Base-by-base conservation (phyloP, 306 rosid genomes). In the Amphicarpaea edgeworthii region DNA sequence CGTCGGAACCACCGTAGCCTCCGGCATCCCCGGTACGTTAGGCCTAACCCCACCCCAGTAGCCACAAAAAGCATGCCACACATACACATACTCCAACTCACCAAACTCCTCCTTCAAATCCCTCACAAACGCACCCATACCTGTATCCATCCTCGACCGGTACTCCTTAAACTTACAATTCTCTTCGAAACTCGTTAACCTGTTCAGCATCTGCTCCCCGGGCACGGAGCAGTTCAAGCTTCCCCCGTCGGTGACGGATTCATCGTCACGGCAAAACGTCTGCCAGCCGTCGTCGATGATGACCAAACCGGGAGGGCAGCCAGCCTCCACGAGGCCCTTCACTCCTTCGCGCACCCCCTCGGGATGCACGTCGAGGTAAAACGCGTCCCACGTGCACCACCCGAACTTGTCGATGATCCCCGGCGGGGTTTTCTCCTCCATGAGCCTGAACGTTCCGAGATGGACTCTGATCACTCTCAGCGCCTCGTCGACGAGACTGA, bases 371-470 rank as follows among this genome's bases (percentile, higher is more conserved):
- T 62, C 81, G 3, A 90, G 96, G 24, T 90, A 92, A 53, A 88
- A 92, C 5, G 96, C 93, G 51, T 92, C 97, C 96, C 92, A 92
- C 0, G 96, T 92, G 55, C 97, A 87, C 97, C 93, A 90, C 1
- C 97, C 97, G 14, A 92, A 88, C 65, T 81, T 90, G 57, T 92
- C 93, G 1, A 34, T 34, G 1, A 34, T 34, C 8, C 40, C 40
- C 8, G 40, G 40, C 9, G 8, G 2, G 40, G 9, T 34, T 6
- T 34, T 34, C 7, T 34, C 40, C 1, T 34, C 40, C 40, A 34
- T 34, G 8, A 34, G 2, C 9, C 40, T 34, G 2, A 34, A 34
- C 40, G 40, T 34, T 34, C 40, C 40, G 9, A 34, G 40, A 34
- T 34, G 9, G 40, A 34, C 40, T 6, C 40, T 8, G 40, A 34